Evolutionary conservation across 2,329 filamentous ascomycete genomes (phyloP), one percentile per base, ranked within the genome.

Genomic region (Uncinocarpus reesii): DNA sequence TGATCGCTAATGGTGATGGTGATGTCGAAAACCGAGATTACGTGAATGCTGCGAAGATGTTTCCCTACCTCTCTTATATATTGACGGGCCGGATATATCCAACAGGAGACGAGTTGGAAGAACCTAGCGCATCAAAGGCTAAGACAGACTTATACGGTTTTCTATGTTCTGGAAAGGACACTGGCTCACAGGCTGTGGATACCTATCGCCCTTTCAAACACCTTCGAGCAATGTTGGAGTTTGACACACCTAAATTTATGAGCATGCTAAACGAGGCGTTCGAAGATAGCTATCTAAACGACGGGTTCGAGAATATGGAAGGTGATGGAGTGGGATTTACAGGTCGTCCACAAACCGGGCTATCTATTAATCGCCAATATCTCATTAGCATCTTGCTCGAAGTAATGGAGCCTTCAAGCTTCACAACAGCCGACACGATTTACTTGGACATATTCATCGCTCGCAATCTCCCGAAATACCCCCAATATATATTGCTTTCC

Each of bases 381-480:
- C 80, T 98, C 51, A 77, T 95, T 55, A 90, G 86, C 40, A 93
- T 95, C 49, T 70, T 98, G 50, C 75, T 94, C 8, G 88, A 95
- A 62, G 83, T 95, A 23, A 94, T 98, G 86, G 44, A 55, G 8
- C 26, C 45, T 38, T 70, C 76, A 3, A 79, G 85, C 40, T 96
- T 95, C 65, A 77, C 80, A 0, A 67, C 81, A 0, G 79, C 84
- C 52, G 88, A 96, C 60, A 89, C 85, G 10, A 86, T 98, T 48
- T 98, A 95, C 65, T 77, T 98, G 37, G 88, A 98, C 66, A 98
- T 98, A 88, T 98, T 98, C 61, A 84, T 98, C 61, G 90, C 92
- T 15, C 81, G 92, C 48, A 98, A 95, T 62, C 70, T 98, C 42
- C 86, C 93, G 2, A 98, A 98, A 64, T 98, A 95, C 60, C 88